These are phyloP conservation scores for Mycena polygramma DNA, from an alignment of 768 basidiomycete genomes.

Conservation along the genomic window DNA sequence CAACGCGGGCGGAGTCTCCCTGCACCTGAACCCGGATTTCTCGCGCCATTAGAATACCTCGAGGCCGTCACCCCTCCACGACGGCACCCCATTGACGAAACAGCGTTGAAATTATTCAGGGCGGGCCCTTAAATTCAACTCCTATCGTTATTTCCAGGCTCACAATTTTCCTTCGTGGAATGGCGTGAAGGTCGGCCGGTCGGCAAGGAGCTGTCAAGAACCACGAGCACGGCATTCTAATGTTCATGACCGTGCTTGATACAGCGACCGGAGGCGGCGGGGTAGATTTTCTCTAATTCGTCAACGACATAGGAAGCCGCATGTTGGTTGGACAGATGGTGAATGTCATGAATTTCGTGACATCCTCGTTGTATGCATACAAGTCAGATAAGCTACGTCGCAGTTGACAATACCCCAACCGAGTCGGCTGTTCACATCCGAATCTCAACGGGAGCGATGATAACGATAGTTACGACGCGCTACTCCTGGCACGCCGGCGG, in stretches of 20 bases:
- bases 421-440: conserved; percentile 12
- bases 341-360: conserved; percentile 33
- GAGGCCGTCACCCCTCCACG: conserved; percentile 73
- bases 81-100: conserved; percentile 77
- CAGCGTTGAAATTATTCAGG: conserved; percentile 58
- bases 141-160: not conserved
- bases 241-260: not conserved
- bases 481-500: conserved; percentile 2
- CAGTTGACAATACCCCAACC: conserved; percentile 21
- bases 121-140: conserved; percentile 27
- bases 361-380: conserved; percentile 28
- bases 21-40: conserved; percentile 35
- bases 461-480: conserved; percentile 9
- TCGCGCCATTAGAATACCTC: conserved; percentile 80
- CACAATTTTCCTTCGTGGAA: conserved; percentile 6
- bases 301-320: conserved; percentile 27
- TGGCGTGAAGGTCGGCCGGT: conserved; percentile 16
- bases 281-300: conserved; percentile 12
- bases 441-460: conserved; percentile 8
- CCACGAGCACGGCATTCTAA: not conserved
- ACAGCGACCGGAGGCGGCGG: conserved; percentile 10
- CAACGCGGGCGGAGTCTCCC: conserved; percentile 32
- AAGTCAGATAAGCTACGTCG: conserved; percentile 33
- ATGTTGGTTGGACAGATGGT: conserved; percentile 35
- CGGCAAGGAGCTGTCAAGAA: conserved; percentile 21